A percentile compares a stretch with the other conserved stretches of the same genome.
Conservation (phyloP, 2,329 filamentous ascomycete species). For the Microsporum audouinii region DNA sequence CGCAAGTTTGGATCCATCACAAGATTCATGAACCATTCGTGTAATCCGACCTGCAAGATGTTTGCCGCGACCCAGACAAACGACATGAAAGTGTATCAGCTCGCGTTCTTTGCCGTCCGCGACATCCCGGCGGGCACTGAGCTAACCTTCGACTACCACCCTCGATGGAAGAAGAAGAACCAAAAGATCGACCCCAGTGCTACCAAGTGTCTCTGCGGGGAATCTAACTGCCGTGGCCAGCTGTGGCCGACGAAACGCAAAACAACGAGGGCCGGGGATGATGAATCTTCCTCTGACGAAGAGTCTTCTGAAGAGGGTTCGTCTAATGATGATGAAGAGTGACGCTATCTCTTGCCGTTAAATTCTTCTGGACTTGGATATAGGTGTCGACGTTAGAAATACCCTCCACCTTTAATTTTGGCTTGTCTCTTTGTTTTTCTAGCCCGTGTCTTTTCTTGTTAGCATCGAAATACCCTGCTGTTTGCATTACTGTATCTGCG, state of each 20-base stretch:
- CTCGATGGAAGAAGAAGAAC: conserved; percentile 9
- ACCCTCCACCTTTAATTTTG: too few relatives aligned
- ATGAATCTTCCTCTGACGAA: background rate
- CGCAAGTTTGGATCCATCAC: conserved; percentile 33
- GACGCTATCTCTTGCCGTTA: background rate
- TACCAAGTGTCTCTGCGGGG: conserved; percentile 35
- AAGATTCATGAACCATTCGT: conserved; percentile 40
- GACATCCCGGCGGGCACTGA: conserved; percentile 34
- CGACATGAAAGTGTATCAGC: conserved; percentile 33
- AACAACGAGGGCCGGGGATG: background rate
- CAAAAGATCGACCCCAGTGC: conserved; percentile 26
- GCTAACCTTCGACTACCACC: conserved; percentile 40
- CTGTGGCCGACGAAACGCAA: conserved; percentile 26
- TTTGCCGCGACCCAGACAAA: conserved; percentile 32
- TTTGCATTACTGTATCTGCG: background rate
- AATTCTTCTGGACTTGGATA: too few relatives aligned
- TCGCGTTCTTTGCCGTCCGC: conserved; percentile 37
- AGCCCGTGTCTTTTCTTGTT: too few relatives aligned
- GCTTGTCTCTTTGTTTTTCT: too few relatives aligned
- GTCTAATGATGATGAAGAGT: background rate
- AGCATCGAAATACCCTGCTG: too few relatives aligned
- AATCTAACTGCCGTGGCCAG: conserved; percentile 33
- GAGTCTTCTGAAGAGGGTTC: background rate
- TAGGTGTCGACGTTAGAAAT: too few relatives aligned
- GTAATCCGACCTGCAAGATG: conserved; percentile 37